Evolutionary conservation across 345 rosid species (phyloP), one percentile per base, ranked within the genome.

Genomic region (Trapa bicornis): DNA sequence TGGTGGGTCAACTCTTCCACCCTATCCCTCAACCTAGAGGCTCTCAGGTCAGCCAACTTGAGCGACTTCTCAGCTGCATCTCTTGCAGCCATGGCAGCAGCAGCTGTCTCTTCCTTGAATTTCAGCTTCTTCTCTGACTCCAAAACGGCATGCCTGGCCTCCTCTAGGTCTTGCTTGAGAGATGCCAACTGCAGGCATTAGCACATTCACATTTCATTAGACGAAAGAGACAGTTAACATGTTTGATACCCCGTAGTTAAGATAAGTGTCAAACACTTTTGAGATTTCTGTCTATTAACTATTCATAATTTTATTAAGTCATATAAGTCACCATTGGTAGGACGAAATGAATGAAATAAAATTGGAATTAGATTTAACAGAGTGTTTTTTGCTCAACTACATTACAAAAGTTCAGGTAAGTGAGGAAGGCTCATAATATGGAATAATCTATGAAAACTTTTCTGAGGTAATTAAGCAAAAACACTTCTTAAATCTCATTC

Each of bases 41-140:
- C 96, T 67, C 97, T 91, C 72, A 71, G 61, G 81, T 95, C 99
- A 11, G 94, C 99, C 67, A 95, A 71, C 65, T 79, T 80, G 78
- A 95, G 79, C 9, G 99, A 95, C 75, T 85, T 86, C 83, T 89
- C 99, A 37, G 99, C 99, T 45, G 99, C 99, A 69, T 91, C 99
- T 74, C 99, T 91, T 36, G 98, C 99, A 15, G 92, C 91, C 96
- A 95, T 95, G 58, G 99, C 97, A 5, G 99, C 98, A 6, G 82
- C 79, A 1, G 98, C 98, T 0, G 94, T 95, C 80, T 95, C 97
- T 82, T 95, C 98, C 77, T 91, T 91, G 77, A 85, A 89, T 81
- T 81, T 95, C 63, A 95, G 77, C 87, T 91, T 91, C 82, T 87
- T 95, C 78, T 84, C 97, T 13, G 82, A 87, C 67, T 95, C 99